Conservation (phyloP, 1,284 basidiomycete species). For the Fomitopsis schrenkii region DNA sequence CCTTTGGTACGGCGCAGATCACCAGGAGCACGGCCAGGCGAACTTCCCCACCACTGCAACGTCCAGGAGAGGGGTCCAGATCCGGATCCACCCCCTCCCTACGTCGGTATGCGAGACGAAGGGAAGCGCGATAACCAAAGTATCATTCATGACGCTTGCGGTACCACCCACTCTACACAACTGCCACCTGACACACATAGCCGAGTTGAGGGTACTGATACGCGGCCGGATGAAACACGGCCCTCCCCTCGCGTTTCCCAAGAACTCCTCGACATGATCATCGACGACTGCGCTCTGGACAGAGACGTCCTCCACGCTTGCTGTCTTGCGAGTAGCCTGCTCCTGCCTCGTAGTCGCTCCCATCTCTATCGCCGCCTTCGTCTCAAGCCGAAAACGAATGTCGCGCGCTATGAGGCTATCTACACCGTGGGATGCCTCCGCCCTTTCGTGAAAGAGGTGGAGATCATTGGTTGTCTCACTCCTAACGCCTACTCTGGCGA, state of each 20-base stretch:
- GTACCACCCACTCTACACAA: too few species aligned
- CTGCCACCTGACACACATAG: too few species aligned
- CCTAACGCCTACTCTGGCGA: background rate
- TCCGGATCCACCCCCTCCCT: too few species aligned
- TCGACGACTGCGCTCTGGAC: slow-evolving; percentile 2
- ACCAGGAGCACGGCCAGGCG: too few species aligned
- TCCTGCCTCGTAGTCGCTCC: background rate
- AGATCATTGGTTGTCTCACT: slow-evolving; percentile 3
- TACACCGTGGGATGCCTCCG: background rate
- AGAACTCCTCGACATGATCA: slow-evolving; percentile 4
- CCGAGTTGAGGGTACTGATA: too few species aligned
- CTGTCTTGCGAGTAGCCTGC: background rate
- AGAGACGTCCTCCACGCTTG: background rate
- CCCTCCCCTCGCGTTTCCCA: background rate
- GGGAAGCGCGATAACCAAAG: too few species aligned
- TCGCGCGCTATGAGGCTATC: background rate
- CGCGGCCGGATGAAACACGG: too few species aligned
- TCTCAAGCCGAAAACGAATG: background rate
- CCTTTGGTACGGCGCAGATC: too few species aligned
- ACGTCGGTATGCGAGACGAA: too few species aligned
- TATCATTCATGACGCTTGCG: too few species aligned
- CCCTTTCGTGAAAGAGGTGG: slow-evolving; percentile 2
- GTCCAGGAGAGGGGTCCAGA: too few species aligned
- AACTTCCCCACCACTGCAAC: too few species aligned
- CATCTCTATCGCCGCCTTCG: slow-evolving; percentile 1